Conservation (phyloP, 2,329 filamentous ascomycete genomes). For the Paraconiothyrium sp. region DNA sequence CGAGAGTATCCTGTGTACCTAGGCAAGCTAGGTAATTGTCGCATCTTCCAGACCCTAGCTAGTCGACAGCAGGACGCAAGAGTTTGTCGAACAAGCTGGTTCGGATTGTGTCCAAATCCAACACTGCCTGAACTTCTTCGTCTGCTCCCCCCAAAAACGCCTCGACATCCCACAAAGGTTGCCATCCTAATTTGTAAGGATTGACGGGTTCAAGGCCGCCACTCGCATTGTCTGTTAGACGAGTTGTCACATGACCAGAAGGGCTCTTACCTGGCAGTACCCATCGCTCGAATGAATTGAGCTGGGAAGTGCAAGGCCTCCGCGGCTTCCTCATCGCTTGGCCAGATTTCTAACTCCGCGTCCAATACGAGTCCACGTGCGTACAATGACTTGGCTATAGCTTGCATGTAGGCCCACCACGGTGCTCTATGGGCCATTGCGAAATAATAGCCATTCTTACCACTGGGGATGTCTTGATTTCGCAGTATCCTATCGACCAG, state of each 20-base stretch:
- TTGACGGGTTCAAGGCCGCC: slow-evolving; percentile 23
- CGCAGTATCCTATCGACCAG: slow-evolving; percentile 16
- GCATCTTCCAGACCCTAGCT: background rate
- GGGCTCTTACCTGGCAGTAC: slow-evolving; percentile 16
- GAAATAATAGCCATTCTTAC: slow-evolving; percentile 23
- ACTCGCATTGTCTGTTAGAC: slow-evolving; percentile 18
- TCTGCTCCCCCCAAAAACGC: slow-evolving; percentile 22
- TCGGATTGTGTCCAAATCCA: slow-evolving; percentile 21
- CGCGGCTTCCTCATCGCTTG: slow-evolving; percentile 23
- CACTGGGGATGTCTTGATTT: slow-evolving; percentile 15
- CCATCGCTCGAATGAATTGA: slow-evolving; percentile 19
- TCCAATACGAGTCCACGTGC: slow-evolving; percentile 22
- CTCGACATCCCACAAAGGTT: slow-evolving; percentile 25
- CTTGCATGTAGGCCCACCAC: slow-evolving; percentile 19
- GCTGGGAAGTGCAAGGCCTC: slow-evolving; percentile 17
- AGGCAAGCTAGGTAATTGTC: background rate
- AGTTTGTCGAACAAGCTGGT: slow-evolving; percentile 18
- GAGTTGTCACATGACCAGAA: background rate
- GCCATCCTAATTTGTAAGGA: slow-evolving; percentile 21
- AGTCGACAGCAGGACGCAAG: background rate
- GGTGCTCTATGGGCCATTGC: slow-evolving; percentile 14
- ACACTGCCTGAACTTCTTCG: slow-evolving; percentile 20
- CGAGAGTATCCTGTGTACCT: background rate
- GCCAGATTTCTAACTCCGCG: slow-evolving; percentile 16
- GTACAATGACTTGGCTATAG: slow-evolving; percentile 17